Conservation (phyloP, 2,329 filamentous ascomycete genomes). For the Colletotrichum navitas region DNA sequence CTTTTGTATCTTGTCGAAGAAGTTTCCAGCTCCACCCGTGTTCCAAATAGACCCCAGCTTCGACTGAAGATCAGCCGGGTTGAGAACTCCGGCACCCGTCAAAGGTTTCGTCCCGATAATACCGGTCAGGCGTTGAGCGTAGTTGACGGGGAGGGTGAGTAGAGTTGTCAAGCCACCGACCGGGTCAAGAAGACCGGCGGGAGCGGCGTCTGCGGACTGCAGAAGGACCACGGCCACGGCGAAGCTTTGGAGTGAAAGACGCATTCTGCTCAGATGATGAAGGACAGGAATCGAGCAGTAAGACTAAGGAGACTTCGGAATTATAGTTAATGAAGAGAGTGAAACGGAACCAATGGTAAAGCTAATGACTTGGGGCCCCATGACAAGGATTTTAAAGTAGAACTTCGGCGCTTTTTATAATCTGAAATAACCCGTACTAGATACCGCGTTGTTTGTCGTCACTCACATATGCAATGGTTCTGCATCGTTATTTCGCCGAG, state of each 20-base stretch:
- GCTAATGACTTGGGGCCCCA: background rate
- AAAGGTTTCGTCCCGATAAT: constrained; percentile 11
- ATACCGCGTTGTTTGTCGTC: background rate
- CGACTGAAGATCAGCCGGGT: constrained; percentile 20
- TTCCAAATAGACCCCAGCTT: constrained; percentile 34
- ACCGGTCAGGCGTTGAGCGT: constrained; percentile 8
- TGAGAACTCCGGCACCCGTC: background rate
- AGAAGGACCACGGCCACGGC: constrained; percentile 1
- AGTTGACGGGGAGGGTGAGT: constrained; percentile 25
- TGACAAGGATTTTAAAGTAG: background rate
- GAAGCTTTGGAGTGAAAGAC: background rate
- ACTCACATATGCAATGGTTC: background rate
- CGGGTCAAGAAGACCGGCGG: constrained; percentile 27
- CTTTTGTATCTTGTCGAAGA: constrained; percentile 30
- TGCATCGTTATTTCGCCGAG: constrained; percentile 1
- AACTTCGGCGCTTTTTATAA: constrained; percentile 23
- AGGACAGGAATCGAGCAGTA: background rate
- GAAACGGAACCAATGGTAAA: background rate
- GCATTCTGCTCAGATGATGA: constrained; percentile 1
- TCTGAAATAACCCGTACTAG: no score
- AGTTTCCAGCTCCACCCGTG: constrained; percentile 18
- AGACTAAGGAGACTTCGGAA: background rate
- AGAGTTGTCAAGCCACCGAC: constrained; percentile 11
- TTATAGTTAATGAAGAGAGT: background rate
- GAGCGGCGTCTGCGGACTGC: constrained; percentile 15